Percentiles rank a stretch among this genome's conserved stretches.
Evolutionary conservation across 257 asterid genomes (phyloP).

Genomic region (Salvia hispanica): DNA sequence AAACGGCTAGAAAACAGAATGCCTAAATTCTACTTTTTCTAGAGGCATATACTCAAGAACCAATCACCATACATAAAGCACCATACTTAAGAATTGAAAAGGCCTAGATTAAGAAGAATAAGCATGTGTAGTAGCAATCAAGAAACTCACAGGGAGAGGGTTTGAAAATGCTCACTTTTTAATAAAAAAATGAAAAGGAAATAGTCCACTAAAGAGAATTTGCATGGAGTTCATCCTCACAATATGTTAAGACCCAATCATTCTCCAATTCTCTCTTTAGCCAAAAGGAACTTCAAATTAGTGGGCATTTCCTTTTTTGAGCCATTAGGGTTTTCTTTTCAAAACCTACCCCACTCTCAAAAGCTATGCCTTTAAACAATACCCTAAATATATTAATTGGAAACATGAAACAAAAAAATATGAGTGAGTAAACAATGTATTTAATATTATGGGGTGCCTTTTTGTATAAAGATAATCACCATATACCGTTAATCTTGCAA

Average conservation of each 20-base stretch:
- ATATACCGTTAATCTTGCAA: constrained; percentile 27
- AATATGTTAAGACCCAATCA: constrained; percentile 54
- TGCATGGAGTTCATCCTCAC: constrained; percentile 51
- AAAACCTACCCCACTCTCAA: constrained; percentile 43
- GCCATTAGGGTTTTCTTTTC: constrained; percentile 37
- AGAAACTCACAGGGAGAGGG: constrained; percentile 25
- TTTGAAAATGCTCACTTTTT: constrained; percentile 24
- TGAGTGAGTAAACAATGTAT: neutral
- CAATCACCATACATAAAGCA: constrained; percentile 26
- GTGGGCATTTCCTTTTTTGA: constrained; percentile 78
- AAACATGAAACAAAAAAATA: neutral
- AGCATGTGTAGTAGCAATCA: constrained; percentile 29
- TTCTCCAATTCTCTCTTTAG: constrained; percentile 38
- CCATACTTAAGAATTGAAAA: constrained; percentile 25
- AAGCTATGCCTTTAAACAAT: constrained; percentile 41
- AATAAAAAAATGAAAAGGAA: constrained; percentile 30
- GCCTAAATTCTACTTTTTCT: constrained; percentile 19
- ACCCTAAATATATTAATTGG: constrained; percentile 21
- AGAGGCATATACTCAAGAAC: constrained; percentile 32
- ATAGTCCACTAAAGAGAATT: constrained; percentile 36
- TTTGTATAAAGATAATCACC: constrained; percentile 28
- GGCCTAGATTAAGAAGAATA: constrained; percentile 34
- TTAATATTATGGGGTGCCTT: constrained; percentile 13
- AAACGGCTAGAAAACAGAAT: constrained; percentile 14
- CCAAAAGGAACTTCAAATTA: constrained; percentile 48